Percentiles rank a stretch among this genome's conserved stretches.
Evolutionary conservation across 2,329 filamentous ascomycete species (phyloP).

Genomic region (Talaromyces sp.): DNA sequence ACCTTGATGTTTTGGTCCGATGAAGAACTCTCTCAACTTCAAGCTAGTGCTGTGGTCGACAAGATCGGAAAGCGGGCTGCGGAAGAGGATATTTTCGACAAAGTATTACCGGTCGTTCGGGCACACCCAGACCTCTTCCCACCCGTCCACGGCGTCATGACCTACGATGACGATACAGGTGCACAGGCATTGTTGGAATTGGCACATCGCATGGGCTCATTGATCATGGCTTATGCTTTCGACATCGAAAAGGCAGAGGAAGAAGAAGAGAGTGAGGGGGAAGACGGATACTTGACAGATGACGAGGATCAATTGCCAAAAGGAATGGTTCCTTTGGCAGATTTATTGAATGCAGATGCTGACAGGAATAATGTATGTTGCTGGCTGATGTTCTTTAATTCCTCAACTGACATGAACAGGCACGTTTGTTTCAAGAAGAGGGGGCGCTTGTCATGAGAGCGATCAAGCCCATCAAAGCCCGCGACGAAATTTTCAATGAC

Average conservation of each 20-base stretch:
- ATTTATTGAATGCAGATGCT: conserved; percentile 84
- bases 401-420: conserved; percentile 32
- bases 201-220: conserved; percentile 78
- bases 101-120: conserved; percentile 53
- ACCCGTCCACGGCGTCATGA: conserved; percentile 37
- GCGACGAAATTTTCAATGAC: conserved; percentile 81
- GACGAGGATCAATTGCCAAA: conserved; percentile 66
- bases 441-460: conserved; percentile 66
- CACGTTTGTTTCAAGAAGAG: conserved; percentile 60
- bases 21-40: conserved; percentile 66
- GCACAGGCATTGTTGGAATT: conserved; percentile 51
- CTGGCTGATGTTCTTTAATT: neutral
- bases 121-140: conserved; percentile 43
- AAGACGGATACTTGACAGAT: conserved; percentile 54
- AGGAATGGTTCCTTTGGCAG: conserved; percentile 87
- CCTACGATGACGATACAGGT: conserved; percentile 37
- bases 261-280: conserved; percentile 56
- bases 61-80: conserved; percentile 75
- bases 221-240: conserved; percentile 92
- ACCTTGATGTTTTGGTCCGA: conserved; percentile 87
- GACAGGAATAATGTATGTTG: conserved; percentile 69
- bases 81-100: conserved; percentile 63
- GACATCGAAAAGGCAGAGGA: conserved; percentile 64
- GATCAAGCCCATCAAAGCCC: conserved; percentile 63
- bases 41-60: conserved; percentile 70